Base-by-base conservation (phyloP, 75 land plant species). In the Adiantum capillusveneris region DNA sequence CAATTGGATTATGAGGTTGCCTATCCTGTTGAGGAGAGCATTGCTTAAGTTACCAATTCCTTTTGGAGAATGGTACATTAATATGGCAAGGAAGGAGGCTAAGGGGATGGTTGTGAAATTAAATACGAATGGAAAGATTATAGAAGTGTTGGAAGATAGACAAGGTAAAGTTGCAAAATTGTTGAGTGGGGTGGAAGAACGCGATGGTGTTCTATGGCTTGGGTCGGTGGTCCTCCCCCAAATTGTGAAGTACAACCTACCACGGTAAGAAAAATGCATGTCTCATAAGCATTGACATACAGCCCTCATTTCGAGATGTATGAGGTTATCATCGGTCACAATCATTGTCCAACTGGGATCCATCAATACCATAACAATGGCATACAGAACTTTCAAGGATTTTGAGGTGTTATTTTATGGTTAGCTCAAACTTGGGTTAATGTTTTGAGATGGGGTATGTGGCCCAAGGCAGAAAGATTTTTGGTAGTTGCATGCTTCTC, bases 171-270 rank as follows among this genome's bases (percentile, higher is more conserved):
- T 34, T 41, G 65, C 59, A 43, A 65, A 58, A 39, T 31, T 62
- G 3, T 44, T 78, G 1, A 73, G 77, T 44, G 81, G 73, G 42
- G 77, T 73, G 20, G 66, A 68, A 22, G 76, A 73, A 42, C 63
- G 53, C 12, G 58, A 73, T 52, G 81, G 72, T 20, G 48, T 60
- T 30, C 64, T 78, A 18, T 78, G 76, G 70, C 12, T 78, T 19
- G 81, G 81, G 6, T 62, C 77, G 0, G 77, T 78, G 6, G 27
- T 63, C 36, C 25, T 53, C 20, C 72, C 76, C 28, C 77, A 73
- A 26, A 64, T 73, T 29, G 69, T 34, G 37, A 34, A 34, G 37
- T 34, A 34, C 37, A 34, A 34, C 7, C 9, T 34, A 34, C n/a
- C n/a, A n/a, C n/a, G n/a, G n/a, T n/a, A n/a, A n/a, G n/a, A n/a